A percentile compares a stretch with the other conserved stretches of the same genome.
These are phyloP conservation scores for Pseudovirgaria hyperparasitica DNA, from an alignment of 2,329 filamentous ascomycete genomes.

Conservation along the genomic window DNA sequence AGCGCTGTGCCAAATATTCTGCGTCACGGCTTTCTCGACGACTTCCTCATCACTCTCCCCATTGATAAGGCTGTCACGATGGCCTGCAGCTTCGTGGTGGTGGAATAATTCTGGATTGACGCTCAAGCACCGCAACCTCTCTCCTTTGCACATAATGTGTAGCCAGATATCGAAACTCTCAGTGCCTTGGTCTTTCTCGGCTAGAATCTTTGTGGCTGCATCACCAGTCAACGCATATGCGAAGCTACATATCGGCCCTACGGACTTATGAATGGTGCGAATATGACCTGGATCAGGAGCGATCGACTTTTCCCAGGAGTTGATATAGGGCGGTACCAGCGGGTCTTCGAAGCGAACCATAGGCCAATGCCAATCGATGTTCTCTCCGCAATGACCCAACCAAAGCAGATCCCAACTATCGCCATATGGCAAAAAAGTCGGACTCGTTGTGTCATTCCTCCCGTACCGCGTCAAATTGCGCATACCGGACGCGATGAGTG, in stretches of 20 bases:
- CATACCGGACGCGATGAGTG: conserved; percentile 1
- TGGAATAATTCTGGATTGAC: conserved; percentile 9
- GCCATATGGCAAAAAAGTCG: conserved; percentile 33
- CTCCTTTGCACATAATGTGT: conserved; percentile 5
- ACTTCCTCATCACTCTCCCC: conserved; percentile 1
- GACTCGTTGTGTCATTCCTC: background rate
- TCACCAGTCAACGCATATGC: conserved; percentile 6
- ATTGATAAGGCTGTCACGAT: conserved; percentile 6
- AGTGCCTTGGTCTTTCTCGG: conserved; percentile 2
- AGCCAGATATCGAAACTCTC: conserved; percentile 7
- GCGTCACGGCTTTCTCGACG: conserved; percentile 3
- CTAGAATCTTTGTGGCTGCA: conserved; percentile 3
- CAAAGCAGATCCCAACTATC: conserved; percentile 41
- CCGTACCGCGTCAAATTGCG: conserved; percentile 3
- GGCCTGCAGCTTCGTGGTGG: conserved; percentile 5
- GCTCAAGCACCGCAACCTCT: conserved; percentile 5
- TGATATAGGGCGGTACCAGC: conserved; percentile 3
- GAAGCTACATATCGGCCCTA: conserved; percentile 7
- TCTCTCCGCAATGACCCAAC: conserved; percentile 35
- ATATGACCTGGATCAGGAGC: conserved; percentile 3
- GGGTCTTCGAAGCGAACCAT: conserved; percentile 4
- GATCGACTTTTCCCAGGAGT: conserved; percentile 4
- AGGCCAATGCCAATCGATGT: conserved; percentile 2
- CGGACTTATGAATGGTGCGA: conserved; percentile 1
- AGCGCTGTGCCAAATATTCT: conserved; percentile 7